Percentiles rank a stretch among this genome's conserved stretches.
These are phyloP conservation scores for Mucor racemosus DNA, from an alignment of 371 early-diverging fungal species.

Conservation along the genomic window DNA sequence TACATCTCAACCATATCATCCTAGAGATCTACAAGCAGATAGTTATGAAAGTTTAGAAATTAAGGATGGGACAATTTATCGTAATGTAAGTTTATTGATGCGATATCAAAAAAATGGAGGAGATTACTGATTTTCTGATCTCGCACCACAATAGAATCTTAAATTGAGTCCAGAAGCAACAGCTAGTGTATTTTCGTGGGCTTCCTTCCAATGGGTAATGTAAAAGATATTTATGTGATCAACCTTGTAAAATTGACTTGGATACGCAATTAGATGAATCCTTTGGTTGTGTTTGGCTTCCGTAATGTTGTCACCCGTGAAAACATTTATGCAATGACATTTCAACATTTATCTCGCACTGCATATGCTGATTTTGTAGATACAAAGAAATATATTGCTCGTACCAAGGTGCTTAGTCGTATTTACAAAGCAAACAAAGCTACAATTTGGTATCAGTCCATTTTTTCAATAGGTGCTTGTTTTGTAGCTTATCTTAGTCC, in stretches of 20 bases:
- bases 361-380: conserved; percentile 32
- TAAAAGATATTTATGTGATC: no score
- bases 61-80: conserved; percentile 25
- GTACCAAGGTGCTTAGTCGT: conserved; percentile 24
- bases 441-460: conserved; percentile 35
- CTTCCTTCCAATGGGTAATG: conserved; percentile 45
- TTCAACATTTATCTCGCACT: conserved; percentile 36
- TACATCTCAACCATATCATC: conserved; percentile 38
- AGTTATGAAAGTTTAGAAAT: conserved; percentile 37
- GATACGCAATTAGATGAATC: conserved; percentile 33
- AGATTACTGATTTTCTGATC: not conserved
- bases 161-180: conserved; percentile 40
- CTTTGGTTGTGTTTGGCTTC: conserved; percentile 39
- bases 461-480: conserved; percentile 41
- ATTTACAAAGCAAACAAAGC: conserved; percentile 33
- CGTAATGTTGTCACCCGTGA: conserved; percentile 25
- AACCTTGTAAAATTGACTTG: not conserved
- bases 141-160: conserved; percentile 22
- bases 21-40: conserved; percentile 29
- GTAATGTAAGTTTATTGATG: conserved; percentile 22
- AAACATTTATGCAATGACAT: conserved; percentile 39
- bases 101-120: no score
- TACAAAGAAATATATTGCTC: conserved; percentile 3
- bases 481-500: conserved; percentile 41
- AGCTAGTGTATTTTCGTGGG: conserved; percentile 46